Evolutionary conservation across 805 yeast species (phyloP), one percentile per base, ranked within the genome.

Genomic region (Barnettozyma populi): DNA sequence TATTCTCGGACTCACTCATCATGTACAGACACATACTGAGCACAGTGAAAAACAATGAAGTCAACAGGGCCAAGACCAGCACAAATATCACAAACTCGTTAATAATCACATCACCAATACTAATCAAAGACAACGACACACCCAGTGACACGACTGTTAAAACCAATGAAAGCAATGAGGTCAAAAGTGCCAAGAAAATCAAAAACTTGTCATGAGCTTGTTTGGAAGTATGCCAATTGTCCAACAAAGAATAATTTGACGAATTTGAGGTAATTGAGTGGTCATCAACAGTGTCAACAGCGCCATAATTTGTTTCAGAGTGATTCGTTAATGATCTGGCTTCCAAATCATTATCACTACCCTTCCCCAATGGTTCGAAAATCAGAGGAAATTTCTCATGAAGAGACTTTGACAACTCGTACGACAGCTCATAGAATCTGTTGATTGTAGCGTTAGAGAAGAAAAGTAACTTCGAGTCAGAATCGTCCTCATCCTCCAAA

Each of bases 101-200:
- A 1, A 66, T 59, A 19, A 48, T 32, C 4, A 53, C 53, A 29
- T 66, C 52, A 13, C 45, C 49, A 49, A 61, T 52, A 6, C 47
- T 45, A 29, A 50, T 18, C 48, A 60, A 48, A 40, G 73, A 54
- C 53, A 60, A 67, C 53, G 73, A 61, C 21, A 72, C 69, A 8
- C 77, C 77, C 14, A 74, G 54, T 2, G 80, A 70, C 24, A 74
- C 64, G 14, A 72, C 71, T 2, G 75, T 68, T 10, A 72, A 59
- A 18, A 74, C 55, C 1, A 73, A 57, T 4, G 82, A 65, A 7
- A 73, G 35, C 19, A 69, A 57, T 38, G 72, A 61, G 16, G 71
- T 61, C 4, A 72, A 51, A 34, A 73, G 51, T 23, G 77, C 75
- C n/a, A 78, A 52, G 38, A 75, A 70, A 1, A 74, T 56, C 29